Base-by-base conservation (phyloP, 139 green algal species). In the Microglena sp. region DNA sequence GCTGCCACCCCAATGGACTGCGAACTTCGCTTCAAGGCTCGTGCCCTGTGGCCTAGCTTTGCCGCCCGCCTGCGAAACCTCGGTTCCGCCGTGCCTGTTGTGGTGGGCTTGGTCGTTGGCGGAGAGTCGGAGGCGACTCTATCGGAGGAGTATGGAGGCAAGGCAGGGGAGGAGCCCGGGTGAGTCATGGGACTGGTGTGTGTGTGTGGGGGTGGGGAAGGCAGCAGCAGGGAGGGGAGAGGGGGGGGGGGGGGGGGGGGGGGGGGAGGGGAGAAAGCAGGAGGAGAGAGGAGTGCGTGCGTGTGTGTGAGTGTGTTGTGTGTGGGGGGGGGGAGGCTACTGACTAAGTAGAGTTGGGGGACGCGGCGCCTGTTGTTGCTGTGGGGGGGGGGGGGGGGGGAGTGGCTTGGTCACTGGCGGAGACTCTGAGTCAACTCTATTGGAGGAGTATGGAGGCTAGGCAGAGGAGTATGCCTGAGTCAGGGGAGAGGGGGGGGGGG, bases 21-120 rank as follows among this genome's bases (percentile, higher is more conserved):
- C 53, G 4, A 68, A 40, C 67, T 70, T 62, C 73, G 73, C 50
- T 75, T 79, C 67, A 33, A 55, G 21, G 62, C 56, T 2, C 67
- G 73, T 6, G 30, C 35, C 6, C 57, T 72, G 30, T 72, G 66
- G 73, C 73, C 73, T 53, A 45, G 50, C 6, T 78, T 64, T 33
- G 71, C 71, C 4, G 68, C 46, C 60, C 32, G 61, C 5, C 66
- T 78, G 54, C 60, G 71, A 1, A 40, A 60, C 1, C 65, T 63
- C 15, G 71, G 53, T 7, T 36, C 60, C n/a, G 66, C 71, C 18
- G 55, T 66, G 18, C 71, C 71, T 11, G 53, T 69, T 21, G 66
- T 71, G 43, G 71, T 34, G 27, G 44, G 18, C 0, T 15, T 64
- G 32, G 43, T 69, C 11, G 43, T 28, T 5, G 62, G 67, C 27